Conservation (phyloP, 192 early-diverging fungal genomes). For the Coemansia sp. region DNA sequence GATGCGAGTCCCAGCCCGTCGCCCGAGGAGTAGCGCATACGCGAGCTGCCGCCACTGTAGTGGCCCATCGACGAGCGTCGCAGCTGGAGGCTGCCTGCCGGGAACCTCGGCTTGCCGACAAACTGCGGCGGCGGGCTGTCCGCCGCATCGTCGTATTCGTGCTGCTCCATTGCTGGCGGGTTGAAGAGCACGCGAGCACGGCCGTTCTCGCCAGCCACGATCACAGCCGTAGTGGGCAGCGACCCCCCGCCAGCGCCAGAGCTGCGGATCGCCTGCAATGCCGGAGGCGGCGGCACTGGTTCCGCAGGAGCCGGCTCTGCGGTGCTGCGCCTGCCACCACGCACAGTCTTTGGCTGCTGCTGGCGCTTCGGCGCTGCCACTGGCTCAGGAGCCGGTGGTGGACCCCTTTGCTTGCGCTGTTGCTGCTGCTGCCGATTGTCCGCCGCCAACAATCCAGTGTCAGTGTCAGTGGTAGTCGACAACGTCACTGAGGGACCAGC, state of each 20-base stretch:
- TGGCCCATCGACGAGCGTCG: slow-evolving; percentile 22
- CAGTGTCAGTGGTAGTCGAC: not conserved
- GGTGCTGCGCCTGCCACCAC: slow-evolving; percentile 1
- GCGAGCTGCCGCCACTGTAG: not conserved
- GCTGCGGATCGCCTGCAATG: too few relatives aligned
- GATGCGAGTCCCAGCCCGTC: slow-evolving; percentile 18
- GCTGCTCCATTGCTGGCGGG: slow-evolving; percentile 2
- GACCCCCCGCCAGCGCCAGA: slow-evolving; percentile 10
- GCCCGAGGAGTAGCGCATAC: not conserved
- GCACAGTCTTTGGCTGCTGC: not conserved
- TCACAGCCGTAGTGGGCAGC: slow-evolving; percentile 20
- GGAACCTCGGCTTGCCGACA: slow-evolving; percentile 9
- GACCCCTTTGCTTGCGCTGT: not conserved
- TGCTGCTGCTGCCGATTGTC: not conserved
- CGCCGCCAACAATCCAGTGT: not conserved
- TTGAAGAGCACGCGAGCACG: slow-evolving; percentile 43
- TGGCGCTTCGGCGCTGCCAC: too few relatives aligned
- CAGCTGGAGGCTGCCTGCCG: slow-evolving; percentile 5
- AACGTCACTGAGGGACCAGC: not conserved
- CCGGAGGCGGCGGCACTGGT: not conserved
- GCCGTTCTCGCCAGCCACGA: slow-evolving; percentile 41
- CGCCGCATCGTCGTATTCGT: not conserved
- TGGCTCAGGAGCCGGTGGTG: too few relatives aligned
- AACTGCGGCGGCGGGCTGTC: slow-evolving; percentile 15
- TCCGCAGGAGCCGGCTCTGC: not conserved